A percentile compares a stretch with the other conserved stretches of the same genome.
Evolutionary conservation across 208 protist genomes (phyloP).

Genomic region (Crithidia mellificae): DNA sequence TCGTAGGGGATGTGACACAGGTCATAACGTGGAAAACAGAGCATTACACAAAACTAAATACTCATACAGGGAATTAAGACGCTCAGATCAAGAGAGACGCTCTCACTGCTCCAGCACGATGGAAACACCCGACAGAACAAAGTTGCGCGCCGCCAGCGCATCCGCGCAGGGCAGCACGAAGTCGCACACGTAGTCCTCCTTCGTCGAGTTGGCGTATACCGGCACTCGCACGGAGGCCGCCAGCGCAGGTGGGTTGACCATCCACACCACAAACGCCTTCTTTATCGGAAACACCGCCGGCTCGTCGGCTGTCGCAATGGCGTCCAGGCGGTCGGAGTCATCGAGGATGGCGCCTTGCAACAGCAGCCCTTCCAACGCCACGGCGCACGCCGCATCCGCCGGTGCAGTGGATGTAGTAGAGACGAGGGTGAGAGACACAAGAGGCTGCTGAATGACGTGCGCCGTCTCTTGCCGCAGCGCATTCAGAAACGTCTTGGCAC

Average conservation of each 20-base stretch:
- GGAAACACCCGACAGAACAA: conserved; percentile 89
- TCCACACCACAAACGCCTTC: conserved; percentile 80
- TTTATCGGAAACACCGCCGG: conserved; percentile 75
- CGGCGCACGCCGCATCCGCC: conserved; percentile 42
- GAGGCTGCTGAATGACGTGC: conserved; percentile 61
- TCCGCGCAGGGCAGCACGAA: conserved; percentile 81
- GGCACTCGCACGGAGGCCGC: conserved; percentile 62
- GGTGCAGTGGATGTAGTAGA: conserved; percentile 55
- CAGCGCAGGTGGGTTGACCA: conserved; percentile 20
- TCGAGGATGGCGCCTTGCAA: conserved; percentile 88
- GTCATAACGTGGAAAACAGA: too few relatives aligned
- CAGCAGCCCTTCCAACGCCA: conserved; percentile 75
- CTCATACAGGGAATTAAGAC: neutral
- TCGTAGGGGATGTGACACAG: too few relatives aligned
- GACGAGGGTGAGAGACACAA: conserved; percentile 83
- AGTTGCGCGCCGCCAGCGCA: conserved; percentile 55
- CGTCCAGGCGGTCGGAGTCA: conserved; percentile 59
- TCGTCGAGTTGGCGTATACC: conserved; percentile 83
- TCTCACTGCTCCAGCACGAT: conserved; percentile 83
- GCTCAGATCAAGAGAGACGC: neutral
- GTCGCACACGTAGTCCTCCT: conserved; percentile 87
- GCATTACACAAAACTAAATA: neutral
- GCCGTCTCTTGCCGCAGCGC: conserved; percentile 95
- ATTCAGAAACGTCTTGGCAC: conserved; percentile 95
- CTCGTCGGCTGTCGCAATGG: conserved; percentile 82